phyloP scores from a whole-genome alignment of 2,329 filamentous ascomycete genomes.

The Xylaria sp. region DNA sequence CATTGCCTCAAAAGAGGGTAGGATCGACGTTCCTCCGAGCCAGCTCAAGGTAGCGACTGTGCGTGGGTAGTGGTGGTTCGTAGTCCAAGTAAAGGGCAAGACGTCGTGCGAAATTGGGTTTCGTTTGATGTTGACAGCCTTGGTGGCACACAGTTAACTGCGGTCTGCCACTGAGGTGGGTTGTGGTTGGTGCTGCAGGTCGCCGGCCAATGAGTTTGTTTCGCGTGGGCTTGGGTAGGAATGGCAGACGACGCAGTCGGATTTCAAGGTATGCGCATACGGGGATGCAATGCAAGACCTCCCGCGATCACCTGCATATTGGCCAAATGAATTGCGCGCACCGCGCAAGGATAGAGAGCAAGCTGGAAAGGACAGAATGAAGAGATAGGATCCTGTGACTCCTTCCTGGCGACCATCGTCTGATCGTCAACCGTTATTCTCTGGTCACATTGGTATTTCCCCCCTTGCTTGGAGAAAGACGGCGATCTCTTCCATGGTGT shows the following conservation, averaged over 20 bases:
- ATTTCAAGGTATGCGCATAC: constrained; percentile 16
- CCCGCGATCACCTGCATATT: constrained; percentile 26
- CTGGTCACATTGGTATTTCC: constrained; percentile 23
- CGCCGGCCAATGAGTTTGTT: constrained; percentile 8
- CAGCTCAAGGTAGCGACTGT: constrained; percentile 30
- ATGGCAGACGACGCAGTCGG: constrained; percentile 17
- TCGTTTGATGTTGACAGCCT: neutral
- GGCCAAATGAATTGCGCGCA: constrained; percentile 16
- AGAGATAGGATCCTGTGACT: constrained; percentile 27
- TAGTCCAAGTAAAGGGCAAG: neutral
- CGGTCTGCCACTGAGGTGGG: neutral
- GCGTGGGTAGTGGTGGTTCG: neutral
- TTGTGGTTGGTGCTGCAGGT: neutral
- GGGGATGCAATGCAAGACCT: constrained; percentile 22
- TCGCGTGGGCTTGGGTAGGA: constrained; percentile 1
- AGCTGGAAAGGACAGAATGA: constrained; percentile 24
- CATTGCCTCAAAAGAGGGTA: constrained; percentile 24
- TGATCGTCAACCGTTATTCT: constrained; percentile 20
- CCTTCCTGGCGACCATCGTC: constrained; percentile 22
- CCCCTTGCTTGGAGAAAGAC: constrained; percentile 14
- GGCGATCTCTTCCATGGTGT: constrained; percentile 23
- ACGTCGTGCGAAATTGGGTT: constrained; percentile 1
- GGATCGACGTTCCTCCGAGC: constrained; percentile 28
- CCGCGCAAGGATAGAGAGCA: constrained; percentile 24
- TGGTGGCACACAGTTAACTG: constrained; percentile 2